A percentile compares a stretch with the other conserved stretches of the same genome.
These are phyloP conservation scores for Dactylis glomerata DNA, from an alignment of 176 grass and related monocot genomes.

Conservation along the genomic window DNA sequence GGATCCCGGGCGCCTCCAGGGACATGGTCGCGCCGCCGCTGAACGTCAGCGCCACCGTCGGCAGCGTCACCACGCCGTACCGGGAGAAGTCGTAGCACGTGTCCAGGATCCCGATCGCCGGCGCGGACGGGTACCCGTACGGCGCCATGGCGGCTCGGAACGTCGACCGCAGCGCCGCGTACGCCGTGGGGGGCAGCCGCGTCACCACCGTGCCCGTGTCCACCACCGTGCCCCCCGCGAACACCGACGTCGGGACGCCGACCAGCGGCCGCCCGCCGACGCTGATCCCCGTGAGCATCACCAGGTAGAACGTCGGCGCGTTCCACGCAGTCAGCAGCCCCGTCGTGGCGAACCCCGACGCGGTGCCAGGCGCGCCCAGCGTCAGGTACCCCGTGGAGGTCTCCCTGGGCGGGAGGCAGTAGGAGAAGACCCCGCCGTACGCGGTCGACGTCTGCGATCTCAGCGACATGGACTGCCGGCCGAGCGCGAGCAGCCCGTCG, in stretches of 20 bases:
- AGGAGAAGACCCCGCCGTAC: slow-evolving; percentile 75
- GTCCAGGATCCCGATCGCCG: slow-evolving; percentile 48
- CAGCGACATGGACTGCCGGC: slow-evolving; percentile 44
- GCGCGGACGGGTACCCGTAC: slow-evolving; percentile 47
- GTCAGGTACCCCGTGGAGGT: slow-evolving; percentile 56
- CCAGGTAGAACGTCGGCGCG: slow-evolving; percentile 62
- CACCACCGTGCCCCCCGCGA: slow-evolving; percentile 61
- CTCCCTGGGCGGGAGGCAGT: slow-evolving; percentile 70
- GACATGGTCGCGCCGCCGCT: slow-evolving; percentile 25
- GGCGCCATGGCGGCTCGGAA: slow-evolving; percentile 47
- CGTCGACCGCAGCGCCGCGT: slow-evolving; percentile 66
- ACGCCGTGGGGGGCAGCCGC: slow-evolving; percentile 61
- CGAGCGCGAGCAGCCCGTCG: slow-evolving; percentile 78
- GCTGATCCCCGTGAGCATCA: slow-evolving; percentile 57
- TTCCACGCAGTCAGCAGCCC: slow-evolving; percentile 43
- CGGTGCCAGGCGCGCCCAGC: slow-evolving; percentile 35
- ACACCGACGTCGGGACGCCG: slow-evolving; percentile 32
- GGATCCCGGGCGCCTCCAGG: slow-evolving; percentile 53
- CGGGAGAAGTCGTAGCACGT: slow-evolving; percentile 75
- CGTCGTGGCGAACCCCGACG: slow-evolving; percentile 44
- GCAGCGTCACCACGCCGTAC: slow-evolving; percentile 44
- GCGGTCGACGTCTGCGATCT: slow-evolving; percentile 46
- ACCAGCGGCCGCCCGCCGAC: slow-evolving; percentile 54
- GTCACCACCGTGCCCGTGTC: slow-evolving; percentile 91
- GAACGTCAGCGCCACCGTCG: slow-evolving; percentile 53